Percentiles rank a stretch among this genome's conserved stretches.
These are phyloP conservation scores for Phytophthora citricola DNA, from an alignment of 352 stramenopile species.

Conservation along the genomic window DNA sequence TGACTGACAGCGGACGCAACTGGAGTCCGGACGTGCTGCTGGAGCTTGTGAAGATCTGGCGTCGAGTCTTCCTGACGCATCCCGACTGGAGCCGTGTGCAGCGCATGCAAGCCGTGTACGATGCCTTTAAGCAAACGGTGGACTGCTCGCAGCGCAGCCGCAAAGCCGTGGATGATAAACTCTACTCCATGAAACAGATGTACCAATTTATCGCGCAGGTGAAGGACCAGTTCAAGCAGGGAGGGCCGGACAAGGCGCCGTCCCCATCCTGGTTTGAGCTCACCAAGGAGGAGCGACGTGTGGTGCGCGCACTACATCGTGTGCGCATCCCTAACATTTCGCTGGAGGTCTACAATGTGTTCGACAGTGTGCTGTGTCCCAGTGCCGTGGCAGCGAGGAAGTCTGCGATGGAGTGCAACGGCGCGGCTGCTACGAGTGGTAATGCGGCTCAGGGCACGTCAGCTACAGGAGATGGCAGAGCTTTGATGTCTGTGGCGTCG, in stretches of 20 bases:
- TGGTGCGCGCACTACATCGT: constrained; percentile 57
- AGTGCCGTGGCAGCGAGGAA: constrained; percentile 23
- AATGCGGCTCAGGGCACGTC: constrained; percentile 3
- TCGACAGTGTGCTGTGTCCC: constrained; percentile 60
- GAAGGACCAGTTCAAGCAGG: constrained; percentile 54
- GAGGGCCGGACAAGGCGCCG: constrained; percentile 17
- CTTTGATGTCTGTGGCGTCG: neutral
- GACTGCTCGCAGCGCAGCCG: constrained; percentile 54
- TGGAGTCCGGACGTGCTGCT: constrained; percentile 63
- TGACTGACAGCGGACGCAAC: constrained; percentile 57
- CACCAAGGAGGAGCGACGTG: constrained; percentile 57
- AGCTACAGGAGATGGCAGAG: constrained; percentile 2
- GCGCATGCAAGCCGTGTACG: constrained; percentile 60
- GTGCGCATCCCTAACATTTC: constrained; percentile 69
- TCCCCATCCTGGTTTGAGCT: constrained; percentile 69
- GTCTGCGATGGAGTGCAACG: neutral
- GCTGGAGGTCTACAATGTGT: constrained; percentile 55
- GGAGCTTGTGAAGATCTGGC: constrained; percentile 64
- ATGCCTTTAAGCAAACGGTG: constrained; percentile 51
- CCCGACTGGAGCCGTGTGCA: constrained; percentile 45
- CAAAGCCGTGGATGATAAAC: constrained; percentile 73
- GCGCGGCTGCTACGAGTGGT: neutral
- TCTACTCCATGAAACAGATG: constrained; percentile 78
- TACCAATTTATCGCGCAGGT: constrained; percentile 75
- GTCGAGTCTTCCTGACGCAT: constrained; percentile 45